phyloP scores from a whole-genome alignment of 208 protist genomes.

The Trypanosoma boissoni region DNA sequence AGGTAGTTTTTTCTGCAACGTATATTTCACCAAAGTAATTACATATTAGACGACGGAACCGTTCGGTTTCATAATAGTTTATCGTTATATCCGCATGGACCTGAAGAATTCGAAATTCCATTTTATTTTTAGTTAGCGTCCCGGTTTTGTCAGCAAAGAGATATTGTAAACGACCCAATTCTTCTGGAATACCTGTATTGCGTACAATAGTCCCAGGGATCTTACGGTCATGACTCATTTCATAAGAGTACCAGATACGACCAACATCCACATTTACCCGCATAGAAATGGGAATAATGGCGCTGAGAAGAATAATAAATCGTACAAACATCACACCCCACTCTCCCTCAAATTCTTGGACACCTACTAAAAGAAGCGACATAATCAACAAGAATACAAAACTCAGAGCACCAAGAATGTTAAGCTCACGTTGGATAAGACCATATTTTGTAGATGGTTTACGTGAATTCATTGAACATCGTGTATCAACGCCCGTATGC shows the following conservation, averaged over 20 bases:
- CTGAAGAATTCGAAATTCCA: constrained; percentile 79
- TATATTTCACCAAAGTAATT: constrained; percentile 40
- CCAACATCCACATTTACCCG: constrained; percentile 98
- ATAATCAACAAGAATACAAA: constrained; percentile 67
- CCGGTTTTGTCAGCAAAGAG: constrained; percentile 99
- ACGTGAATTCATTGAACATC: constrained; percentile 94
- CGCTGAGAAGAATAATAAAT: constrained; percentile 97
- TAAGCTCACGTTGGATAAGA: constrained; percentile 95
- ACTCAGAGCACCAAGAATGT: constrained; percentile 92
- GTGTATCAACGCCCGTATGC: constrained; percentile 95
- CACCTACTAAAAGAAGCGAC: constrained; percentile 57
- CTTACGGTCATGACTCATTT: constrained; percentile 87
- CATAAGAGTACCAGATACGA: constrained; percentile 95
- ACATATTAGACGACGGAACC: constrained; percentile 31
- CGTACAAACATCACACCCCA: constrained; percentile 90
- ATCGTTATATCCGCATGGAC: constrained; percentile 41
- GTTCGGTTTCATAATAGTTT: constrained; percentile 49
- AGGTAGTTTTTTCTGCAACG: neutral
- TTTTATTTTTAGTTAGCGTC: constrained; percentile 98
- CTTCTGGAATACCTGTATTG: constrained; percentile 97
- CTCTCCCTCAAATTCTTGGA: constrained; percentile 73
- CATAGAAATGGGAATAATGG: constrained; percentile 98
- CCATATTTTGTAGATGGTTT: constrained; percentile 87
- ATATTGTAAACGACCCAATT: constrained; percentile 97
- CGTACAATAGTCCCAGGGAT: constrained; percentile 91